Evolutionary conservation across 108 stramenopile genomes (phyloP).

Genomic region (Seminavis robusta): DNA sequence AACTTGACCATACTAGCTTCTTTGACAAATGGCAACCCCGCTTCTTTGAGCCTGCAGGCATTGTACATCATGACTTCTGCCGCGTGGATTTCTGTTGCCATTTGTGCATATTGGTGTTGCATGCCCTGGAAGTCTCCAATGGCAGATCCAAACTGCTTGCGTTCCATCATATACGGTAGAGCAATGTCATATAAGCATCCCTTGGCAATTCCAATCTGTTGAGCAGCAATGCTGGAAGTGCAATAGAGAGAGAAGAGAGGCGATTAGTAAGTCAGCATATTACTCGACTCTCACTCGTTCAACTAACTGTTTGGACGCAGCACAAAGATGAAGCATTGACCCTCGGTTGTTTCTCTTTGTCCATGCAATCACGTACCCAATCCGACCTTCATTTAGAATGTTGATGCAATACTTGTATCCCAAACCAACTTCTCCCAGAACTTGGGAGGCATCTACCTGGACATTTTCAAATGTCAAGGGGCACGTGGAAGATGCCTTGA

Average conservation of each 20-base stretch:
- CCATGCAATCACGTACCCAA: too few relatives aligned
- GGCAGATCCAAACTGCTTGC: constrained; percentile 86
- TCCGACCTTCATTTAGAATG: constrained; percentile 96
- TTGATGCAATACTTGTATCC: constrained; percentile 96
- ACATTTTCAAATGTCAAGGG: constrained; percentile 87
- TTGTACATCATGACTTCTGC: constrained; percentile 91
- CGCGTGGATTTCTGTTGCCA: constrained; percentile 92
- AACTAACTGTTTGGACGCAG: too few relatives aligned
- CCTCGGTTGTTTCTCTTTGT: too few relatives aligned
- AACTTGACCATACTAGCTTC: constrained; percentile 96
- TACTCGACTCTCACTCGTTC: too few relatives aligned
- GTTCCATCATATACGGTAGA: constrained; percentile 87
- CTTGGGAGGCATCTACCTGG: constrained; percentile 61
- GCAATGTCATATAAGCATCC: constrained; percentile 87
- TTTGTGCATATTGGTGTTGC: constrained; percentile 95
- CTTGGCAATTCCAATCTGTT: constrained; percentile 93
- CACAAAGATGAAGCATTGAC: too few relatives aligned
- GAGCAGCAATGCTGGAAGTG: constrained; percentile 88
- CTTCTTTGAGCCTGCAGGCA: constrained; percentile 89
- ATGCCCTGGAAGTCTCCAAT: constrained; percentile 94
- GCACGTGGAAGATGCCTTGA: constrained; percentile 90
- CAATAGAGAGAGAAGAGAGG: too few relatives aligned
- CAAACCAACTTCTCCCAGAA: constrained; percentile 87
- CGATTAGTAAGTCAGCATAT: too few relatives aligned
- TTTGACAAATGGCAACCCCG: constrained; percentile 85